phyloP scores from a whole-genome alignment of 1,139 yeast species.

The Taphrina deformans region DNA sequence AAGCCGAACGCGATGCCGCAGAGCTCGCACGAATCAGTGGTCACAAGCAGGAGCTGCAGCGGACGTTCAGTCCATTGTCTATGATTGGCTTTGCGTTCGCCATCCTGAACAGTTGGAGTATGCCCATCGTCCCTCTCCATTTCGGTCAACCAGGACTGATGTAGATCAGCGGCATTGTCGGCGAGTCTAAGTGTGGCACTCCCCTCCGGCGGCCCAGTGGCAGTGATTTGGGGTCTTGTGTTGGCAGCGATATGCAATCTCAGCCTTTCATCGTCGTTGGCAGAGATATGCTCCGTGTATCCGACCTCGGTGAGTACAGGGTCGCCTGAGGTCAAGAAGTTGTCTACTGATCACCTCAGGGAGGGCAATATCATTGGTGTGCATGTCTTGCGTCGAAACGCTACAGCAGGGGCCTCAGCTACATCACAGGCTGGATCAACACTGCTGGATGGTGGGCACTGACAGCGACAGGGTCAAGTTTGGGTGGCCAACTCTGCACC shows the following conservation, averaged over 20 bases:
- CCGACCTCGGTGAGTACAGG: constrained; percentile 55
- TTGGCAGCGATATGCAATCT: constrained; percentile 37
- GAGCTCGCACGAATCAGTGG: constrained; percentile 23
- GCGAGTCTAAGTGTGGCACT: constrained; percentile 37
- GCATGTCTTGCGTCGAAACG: constrained; percentile 19
- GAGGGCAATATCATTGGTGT: constrained; percentile 44
- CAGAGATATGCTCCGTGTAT: constrained; percentile 64
- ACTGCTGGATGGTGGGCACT: constrained; percentile 23
- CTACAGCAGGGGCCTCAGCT: constrained; percentile 39
- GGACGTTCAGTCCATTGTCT: constrained; percentile 46
- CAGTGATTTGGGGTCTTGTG: constrained; percentile 34
- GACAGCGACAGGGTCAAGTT: constrained; percentile 23
- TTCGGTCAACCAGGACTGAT: neutral
- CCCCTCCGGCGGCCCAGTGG: constrained; percentile 40
- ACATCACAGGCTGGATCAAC: constrained; percentile 37
- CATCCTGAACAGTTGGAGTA: constrained; percentile 45
- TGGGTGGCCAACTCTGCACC: constrained; percentile 20
- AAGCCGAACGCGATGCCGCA: constrained; percentile 15
- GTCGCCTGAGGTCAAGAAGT: neutral
- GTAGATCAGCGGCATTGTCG: constrained; percentile 5
- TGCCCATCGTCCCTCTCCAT: neutral
- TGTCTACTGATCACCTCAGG: neutral
- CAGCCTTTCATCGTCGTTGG: constrained; percentile 47
- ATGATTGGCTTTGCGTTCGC: constrained; percentile 48
- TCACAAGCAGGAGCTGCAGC: constrained; percentile 43